Evolutionary conservation across 306 rosid genomes (phyloP).

Genomic region (Pterocarpus santalinus): DNA sequence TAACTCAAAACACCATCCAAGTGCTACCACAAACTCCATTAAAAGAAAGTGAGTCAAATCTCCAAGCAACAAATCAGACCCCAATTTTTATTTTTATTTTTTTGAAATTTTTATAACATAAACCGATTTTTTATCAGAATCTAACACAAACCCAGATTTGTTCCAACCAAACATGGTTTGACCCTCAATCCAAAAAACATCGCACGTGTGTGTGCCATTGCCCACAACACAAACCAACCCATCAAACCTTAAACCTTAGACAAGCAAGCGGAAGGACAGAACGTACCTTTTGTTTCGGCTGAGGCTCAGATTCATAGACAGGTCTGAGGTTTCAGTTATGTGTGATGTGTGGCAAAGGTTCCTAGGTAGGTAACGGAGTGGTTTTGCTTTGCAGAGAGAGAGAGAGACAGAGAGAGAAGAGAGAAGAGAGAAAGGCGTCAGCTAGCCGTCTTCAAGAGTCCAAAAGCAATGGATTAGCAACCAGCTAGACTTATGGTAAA

Average conservation of each 20-base stretch:
- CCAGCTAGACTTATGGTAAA: constrained; percentile 1
- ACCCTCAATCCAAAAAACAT: background rate
- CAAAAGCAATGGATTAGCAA: constrained; percentile 30
- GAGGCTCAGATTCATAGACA: background rate
- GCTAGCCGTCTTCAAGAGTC: background rate
- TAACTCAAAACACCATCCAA: constrained; percentile 10
- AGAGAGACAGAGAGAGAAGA: constrained; percentile 27
- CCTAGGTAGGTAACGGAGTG: background rate
- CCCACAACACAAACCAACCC: constrained; percentile 1
- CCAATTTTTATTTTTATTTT: background rate
- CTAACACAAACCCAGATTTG: constrained; percentile 23
- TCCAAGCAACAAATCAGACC: constrained; percentile 47
- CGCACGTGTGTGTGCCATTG: background rate
- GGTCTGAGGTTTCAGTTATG: constrained; percentile 17
- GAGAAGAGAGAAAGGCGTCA: background rate
- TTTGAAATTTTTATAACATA: background rate
- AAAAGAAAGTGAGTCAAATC: background rate
- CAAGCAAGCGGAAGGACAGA: background rate
- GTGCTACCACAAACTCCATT: background rate
- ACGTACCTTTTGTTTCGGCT: constrained; percentile 40
- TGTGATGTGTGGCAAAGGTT: constrained; percentile 39
- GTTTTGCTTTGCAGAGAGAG: background rate
- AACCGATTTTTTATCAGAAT: constrained; percentile 7
- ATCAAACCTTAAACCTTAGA: background rate
- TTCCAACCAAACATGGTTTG: background rate